These are phyloP conservation scores for Blepharisma japonicum DNA, from an alignment of 73 alveolate species.

Conservation along the genomic window DNA sequence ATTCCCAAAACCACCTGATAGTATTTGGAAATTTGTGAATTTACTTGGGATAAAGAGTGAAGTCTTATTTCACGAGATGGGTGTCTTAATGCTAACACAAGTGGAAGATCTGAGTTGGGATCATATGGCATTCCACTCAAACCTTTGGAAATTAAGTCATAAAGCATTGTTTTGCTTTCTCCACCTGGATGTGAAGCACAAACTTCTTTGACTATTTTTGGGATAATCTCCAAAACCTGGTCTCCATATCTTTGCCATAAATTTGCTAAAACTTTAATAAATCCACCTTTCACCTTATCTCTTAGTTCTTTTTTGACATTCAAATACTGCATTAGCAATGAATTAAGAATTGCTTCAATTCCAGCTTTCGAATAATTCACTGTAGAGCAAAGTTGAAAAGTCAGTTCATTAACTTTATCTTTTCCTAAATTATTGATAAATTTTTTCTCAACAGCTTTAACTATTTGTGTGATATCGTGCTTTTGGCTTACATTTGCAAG, in stretches of 20 bases:
- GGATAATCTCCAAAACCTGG: not conserved
- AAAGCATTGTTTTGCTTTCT: slow-evolving; percentile 3
- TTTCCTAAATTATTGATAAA: not conserved
- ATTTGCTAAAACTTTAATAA: not conserved
- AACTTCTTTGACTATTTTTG: not conserved
- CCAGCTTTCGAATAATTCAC: not conserved
- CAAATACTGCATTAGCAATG: not conserved
- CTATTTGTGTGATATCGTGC: not conserved
- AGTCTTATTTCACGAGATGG: not conserved
- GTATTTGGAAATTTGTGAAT: not conserved
- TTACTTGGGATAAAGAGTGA: not conserved
- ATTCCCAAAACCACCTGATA: slow-evolving; percentile 45
- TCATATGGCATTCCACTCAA: not conserved
- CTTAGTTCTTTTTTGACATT: not conserved
- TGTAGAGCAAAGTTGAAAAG: not conserved
- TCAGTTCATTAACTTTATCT: not conserved
- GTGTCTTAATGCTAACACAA: slow-evolving; percentile 1
- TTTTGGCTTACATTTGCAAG: slow-evolving; percentile 2
- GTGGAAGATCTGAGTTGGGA: slow-evolving; percentile 2
- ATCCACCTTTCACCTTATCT: not conserved
- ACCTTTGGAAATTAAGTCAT: not conserved
- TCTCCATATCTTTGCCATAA: not conserved
- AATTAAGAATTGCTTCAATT: not conserved
- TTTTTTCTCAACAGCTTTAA: not conserved
- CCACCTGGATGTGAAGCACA: not conserved